A percentile compares a stretch with the other conserved stretches of the same genome.
Evolutionary conservation across 2,329 filamentous ascomycete species (phyloP).

Genomic region (Colletotrichum gigasporum): DNA sequence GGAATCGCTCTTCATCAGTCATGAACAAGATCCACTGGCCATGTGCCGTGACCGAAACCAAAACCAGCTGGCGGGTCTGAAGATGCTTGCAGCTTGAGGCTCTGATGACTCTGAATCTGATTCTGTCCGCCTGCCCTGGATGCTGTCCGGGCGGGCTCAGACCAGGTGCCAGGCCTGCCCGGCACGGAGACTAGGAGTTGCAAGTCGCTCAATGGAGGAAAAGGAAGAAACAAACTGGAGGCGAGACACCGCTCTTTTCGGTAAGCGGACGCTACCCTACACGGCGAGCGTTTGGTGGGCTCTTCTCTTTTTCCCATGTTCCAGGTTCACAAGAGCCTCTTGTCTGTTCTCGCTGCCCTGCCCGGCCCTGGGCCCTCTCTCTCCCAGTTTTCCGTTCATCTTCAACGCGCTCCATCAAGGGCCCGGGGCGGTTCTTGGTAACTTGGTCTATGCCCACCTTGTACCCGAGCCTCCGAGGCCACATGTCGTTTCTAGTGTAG

Average conservation of each 20-base stretch:
- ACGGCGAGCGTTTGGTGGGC: slow-evolving; percentile 1
- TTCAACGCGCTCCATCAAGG: too few relatives aligned
- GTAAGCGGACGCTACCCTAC: slow-evolving; percentile 9
- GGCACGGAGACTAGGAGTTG: background rate
- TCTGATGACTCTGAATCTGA: slow-evolving; percentile 5
- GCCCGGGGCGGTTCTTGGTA: background rate
- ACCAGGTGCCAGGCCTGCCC: background rate
- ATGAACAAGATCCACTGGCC: slow-evolving; percentile 29
- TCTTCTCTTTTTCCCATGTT: slow-evolving; percentile 3
- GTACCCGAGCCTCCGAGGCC: slow-evolving; percentile 12
- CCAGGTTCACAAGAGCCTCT: slow-evolving; percentile 25
- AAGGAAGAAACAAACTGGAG: slow-evolving; percentile 25
- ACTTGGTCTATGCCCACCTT: slow-evolving; percentile 22
- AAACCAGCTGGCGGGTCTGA: slow-evolving; percentile 23
- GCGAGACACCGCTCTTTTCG: slow-evolving; percentile 26
- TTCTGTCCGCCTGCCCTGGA: background rate
- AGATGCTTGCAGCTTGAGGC: slow-evolving; percentile 20
- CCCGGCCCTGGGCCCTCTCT: background rate
- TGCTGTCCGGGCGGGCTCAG: slow-evolving; percentile 1
- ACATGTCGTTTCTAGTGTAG: slow-evolving; percentile 1
- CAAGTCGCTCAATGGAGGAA: slow-evolving; percentile 2
- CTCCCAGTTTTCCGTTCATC: background rate
- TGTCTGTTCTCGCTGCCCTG: slow-evolving; percentile 7
- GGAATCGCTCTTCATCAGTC: slow-evolving; percentile 16
- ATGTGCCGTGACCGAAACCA: slow-evolving; percentile 30